These are phyloP conservation scores for Akanthomyces uredinophilus DNA, from an alignment of 2,329 filamentous ascomycete species.

Conservation along the genomic window DNA sequence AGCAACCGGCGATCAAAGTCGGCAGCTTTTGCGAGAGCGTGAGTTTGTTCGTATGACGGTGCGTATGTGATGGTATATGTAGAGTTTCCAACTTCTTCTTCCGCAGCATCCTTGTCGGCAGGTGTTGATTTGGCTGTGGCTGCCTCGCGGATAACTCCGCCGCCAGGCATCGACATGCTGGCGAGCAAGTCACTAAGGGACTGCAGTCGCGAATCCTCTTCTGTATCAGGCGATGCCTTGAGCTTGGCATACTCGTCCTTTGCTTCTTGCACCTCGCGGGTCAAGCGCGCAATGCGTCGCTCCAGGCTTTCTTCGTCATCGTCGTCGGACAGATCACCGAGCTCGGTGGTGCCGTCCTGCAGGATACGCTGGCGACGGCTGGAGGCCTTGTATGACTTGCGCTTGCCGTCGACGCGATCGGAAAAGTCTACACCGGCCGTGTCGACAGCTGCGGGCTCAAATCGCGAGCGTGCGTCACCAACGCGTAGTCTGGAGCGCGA, in stretches of 20 bases:
- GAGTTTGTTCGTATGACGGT: slow-evolving; percentile 59
- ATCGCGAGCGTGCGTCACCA: slow-evolving; percentile 73
- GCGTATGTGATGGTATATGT: slow-evolving; percentile 63
- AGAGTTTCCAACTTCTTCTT: slow-evolving; percentile 26
- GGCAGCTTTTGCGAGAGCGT: slow-evolving; percentile 72
- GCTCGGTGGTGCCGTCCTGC: slow-evolving; percentile 58
- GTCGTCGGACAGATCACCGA: slow-evolving; percentile 73
- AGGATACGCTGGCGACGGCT: slow-evolving; percentile 60
- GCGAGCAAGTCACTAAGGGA: slow-evolving; percentile 70
- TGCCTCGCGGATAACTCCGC: slow-evolving; percentile 15
- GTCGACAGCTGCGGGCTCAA: slow-evolving; percentile 70
- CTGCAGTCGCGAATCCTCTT: slow-evolving; percentile 38
- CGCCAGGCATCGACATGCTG: slow-evolving; percentile 45
- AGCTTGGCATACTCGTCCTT: slow-evolving; percentile 57
- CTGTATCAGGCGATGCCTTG: slow-evolving; percentile 40
- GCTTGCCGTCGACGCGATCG: slow-evolving; percentile 76
- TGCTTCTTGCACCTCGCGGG: slow-evolving; percentile 74
- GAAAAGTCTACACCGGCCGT: slow-evolving; percentile 81
- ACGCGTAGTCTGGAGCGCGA: slow-evolving; percentile 72
- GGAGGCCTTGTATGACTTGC: slow-evolving; percentile 76
- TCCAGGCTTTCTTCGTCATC: slow-evolving; percentile 68
- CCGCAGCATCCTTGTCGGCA: slow-evolving; percentile 17
- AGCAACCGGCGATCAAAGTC: slow-evolving; percentile 82
- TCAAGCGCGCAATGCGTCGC: slow-evolving; percentile 73
- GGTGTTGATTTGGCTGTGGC: slow-evolving; percentile 11